Base-by-base conservation (phyloP, 192 early-diverging fungal species). In the Linnemannia schmuckeri region DNA sequence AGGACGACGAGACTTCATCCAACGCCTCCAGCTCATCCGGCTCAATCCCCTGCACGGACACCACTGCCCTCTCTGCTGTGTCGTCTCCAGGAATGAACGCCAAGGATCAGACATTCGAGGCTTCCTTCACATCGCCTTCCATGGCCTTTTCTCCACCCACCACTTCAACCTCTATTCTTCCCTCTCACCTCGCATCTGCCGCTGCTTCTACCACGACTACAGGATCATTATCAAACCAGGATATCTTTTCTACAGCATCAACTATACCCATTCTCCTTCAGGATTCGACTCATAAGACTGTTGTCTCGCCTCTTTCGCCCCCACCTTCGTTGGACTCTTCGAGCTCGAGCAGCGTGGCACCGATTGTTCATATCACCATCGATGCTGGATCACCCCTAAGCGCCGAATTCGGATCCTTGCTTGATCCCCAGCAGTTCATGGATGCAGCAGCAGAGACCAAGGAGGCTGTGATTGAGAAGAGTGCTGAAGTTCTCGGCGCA, bases 51-150 rank as follows among this genome's bases (percentile, higher is more conserved):
- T 80, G 78, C 61, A 80, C 84, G 6, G 78, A 81, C 38, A 81
- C 71, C 47, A 81, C 84, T 12, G 75, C 79, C 12, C 74, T 80
- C 33, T 85, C 83, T 0, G 49, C 77, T 37, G 75, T 78, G 8
- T 81, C 79, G 17, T 81, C 84, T 1, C 79, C 84, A 76, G 84
- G 75, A 77, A 63, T 77, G 79, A 66, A 35, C 47, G 70, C 75
- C 70, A 86, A 86, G 49, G 84, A 86, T 0, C 69, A 69, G 17
- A 75, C 55, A 24, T 82, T 82, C 52, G 81, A 82, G 33, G 76
- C 68, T 3, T 76, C 79, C 18, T 81, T 81, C 75, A 73, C 84
- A 17, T 86, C 79, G 30, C 84, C 79, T 17, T 73, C 84, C n/a
- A 77, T 80, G 78, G 12, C 70, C 12, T 71, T 81, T 42, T 74